Base-by-base conservation (phyloP, 768 basidiomycete species). In the Leccinellum rugosiceps region DNA sequence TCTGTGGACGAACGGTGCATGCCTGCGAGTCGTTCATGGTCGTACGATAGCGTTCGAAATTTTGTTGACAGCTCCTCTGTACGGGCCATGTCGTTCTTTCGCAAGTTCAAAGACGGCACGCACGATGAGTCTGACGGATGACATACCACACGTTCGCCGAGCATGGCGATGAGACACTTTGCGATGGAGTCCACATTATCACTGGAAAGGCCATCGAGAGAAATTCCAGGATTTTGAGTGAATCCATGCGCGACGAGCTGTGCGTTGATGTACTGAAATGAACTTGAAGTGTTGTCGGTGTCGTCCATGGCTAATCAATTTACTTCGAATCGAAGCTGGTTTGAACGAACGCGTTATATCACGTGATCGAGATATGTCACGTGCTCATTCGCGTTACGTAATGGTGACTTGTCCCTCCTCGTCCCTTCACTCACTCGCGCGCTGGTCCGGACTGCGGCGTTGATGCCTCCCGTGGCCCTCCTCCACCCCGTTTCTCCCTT, bases 181-280 rank as follows among this genome's bases (percentile, higher is more conserved):
- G 86, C 80, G 23, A 86, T 72, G 23, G 74, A 74, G 19, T 87
- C 84, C 17, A 79, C 76, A 32, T 87, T 79, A 4, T 78, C 68
- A 49, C 77, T 78, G 0, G 82, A 77, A 13, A 87, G 71, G 0
- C 87, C 87, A 0, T 89, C 88, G 35, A 94, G 74, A 13, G 77
- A 83, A 19, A 94, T 72, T 0, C 92, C 91, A 0, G 86, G 83
- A 1, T 78, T 65, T 10, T 81, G 65, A 1, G 80, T 73, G 62
- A 89, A 94, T 8, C 92, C 92, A 74, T 94, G 92, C 3, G 92
- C 86, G 49, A 90, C 72, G 6, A 94, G 81, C 63, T 94, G 92
- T 19, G 86, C 76, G 66, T 92, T 94, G 66, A 93, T 79, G 66
- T 89, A 92, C 56, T 91, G 86, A 25, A 91, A 69, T 6, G 35